These are phyloP conservation scores for Skeletonema menzelii DNA, from an alignment of 108 stramenopile species.

Conservation along the genomic window DNA sequence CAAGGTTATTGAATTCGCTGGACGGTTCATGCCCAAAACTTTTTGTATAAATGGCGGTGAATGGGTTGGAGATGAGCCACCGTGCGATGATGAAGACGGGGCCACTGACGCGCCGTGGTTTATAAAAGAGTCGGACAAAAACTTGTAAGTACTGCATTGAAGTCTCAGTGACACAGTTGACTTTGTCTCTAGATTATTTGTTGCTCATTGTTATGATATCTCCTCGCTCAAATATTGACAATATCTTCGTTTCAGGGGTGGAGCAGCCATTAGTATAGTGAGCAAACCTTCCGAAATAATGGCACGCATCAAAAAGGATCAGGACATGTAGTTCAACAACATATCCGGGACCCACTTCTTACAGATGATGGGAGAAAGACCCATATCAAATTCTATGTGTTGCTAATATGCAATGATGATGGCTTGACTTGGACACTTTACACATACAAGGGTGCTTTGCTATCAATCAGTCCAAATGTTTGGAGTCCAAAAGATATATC, in stretches of 20 bases:
- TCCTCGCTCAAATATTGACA: too few species aligned
- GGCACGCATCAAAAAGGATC: slow-evolving; percentile 9
- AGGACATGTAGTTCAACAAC: slow-evolving; percentile 42
- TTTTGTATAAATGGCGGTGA: slow-evolving; percentile 29
- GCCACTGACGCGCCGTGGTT: slow-evolving; percentile 3
- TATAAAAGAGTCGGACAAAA: slow-evolving; percentile 8
- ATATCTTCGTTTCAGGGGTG: background rate
- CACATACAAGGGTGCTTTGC: slow-evolving; percentile 27
- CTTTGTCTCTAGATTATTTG: too few species aligned
- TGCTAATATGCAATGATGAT: slow-evolving; percentile 23
- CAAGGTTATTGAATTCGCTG: slow-evolving; percentile 20
- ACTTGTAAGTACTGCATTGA: background rate
- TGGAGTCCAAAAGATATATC: slow-evolving; percentile 39
- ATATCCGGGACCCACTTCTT: slow-evolving; percentile 41
- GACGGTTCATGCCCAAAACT: slow-evolving; percentile 49
- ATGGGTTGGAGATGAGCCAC: slow-evolving; percentile 11
- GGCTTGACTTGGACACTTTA: slow-evolving; percentile 35
- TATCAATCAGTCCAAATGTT: slow-evolving; percentile 35
- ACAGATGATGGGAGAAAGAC: slow-evolving; percentile 38
- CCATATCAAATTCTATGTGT: slow-evolving; percentile 49
- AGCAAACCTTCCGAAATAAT: background rate
- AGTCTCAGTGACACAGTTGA: too few species aligned
- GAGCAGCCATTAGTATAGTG: background rate
- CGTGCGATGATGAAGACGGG: background rate
- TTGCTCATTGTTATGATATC: too few species aligned